Base-by-base conservation (phyloP, 2,329 filamentous ascomycete genomes). In the Microsporum audouinii region DNA sequence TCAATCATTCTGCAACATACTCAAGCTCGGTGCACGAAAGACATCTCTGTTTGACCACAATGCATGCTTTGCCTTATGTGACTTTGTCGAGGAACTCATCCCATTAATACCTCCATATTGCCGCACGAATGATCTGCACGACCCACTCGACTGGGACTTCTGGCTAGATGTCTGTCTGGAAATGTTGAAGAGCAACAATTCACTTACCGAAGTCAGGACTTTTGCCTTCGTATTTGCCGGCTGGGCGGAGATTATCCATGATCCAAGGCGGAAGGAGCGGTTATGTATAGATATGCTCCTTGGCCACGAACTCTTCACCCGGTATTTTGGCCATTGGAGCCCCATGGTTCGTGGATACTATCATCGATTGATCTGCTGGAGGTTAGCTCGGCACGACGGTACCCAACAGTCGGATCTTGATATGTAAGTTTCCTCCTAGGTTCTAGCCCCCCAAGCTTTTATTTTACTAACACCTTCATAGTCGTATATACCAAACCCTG, bases 311-410 rank as follows among this genome's bases (percentile, higher is more conserved):
- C 82, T 87, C 1, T 96, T 96, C 71, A 84, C 88, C 69, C 84
- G 83, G 63, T 85, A 90, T 63, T 96, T 96, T 75, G 92, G 88
- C 69, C 90, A 96, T 69, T 96, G 91, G 91, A 95, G 89, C 69
- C 90, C 91, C 0, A 95, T 96, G 91, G 89, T 96, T 27, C 84
- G 91, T 63, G 88, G 90, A 12, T 96, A 96, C 72, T 96, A 87
- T 71, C 94, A 95, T 82, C 88, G 91, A 55, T 77, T 96, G 57
- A 75, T 96, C 27, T 95, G 90, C 74, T 96, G 91, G 91, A 84
- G 91, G 63, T 78, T 96, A 56, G 92, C 88, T 65, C 82, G 91
- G 64, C 88, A 88, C 68, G 83, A 85, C 59, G 89, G 86, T 14
- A 82, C 81, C 55, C 78, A 83, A 27, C 82, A 83, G 51, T 80